Percentiles rank a stretch among this genome's conserved stretches.
Conservation (phyloP, 1,139 yeast genomes). For the Hyphopichia wangnamkhiaoensis region DNA sequence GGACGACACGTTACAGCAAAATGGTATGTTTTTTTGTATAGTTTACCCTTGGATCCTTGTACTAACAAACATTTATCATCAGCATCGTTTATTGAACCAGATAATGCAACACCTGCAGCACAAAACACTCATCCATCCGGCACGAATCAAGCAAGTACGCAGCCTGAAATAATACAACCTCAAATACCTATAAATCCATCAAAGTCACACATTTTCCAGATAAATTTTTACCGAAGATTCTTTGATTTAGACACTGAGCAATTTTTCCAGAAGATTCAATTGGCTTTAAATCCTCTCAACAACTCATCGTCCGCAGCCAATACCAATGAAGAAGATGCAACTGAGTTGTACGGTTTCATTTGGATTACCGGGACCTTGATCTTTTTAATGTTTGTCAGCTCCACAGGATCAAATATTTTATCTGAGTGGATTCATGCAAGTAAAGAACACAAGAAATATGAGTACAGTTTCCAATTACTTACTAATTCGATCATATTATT, state of each 20-base stretch:
- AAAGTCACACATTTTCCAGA: slow-evolving; percentile 51
- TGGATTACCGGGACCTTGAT: slow-evolving; percentile 85
- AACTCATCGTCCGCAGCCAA: slow-evolving; percentile 19
- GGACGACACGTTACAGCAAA: slow-evolving; percentile 18
- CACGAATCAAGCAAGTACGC: slow-evolving; percentile 8
- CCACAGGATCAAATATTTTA: slow-evolving; percentile 53
- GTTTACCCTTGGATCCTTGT: too few relatives aligned
- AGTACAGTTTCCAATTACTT: slow-evolving; percentile 62
- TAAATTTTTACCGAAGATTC: slow-evolving; percentile 56
- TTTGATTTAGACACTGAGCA: slow-evolving; percentile 67
- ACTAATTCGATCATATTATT: slow-evolving; percentile 66
- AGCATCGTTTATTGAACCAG: slow-evolving; percentile 7
- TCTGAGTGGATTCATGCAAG: slow-evolving; percentile 47
- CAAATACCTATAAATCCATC: slow-evolving; percentile 15
- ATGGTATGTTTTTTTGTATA: too few relatives aligned
- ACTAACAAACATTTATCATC: neutral
- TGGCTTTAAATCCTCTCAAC: slow-evolving; percentile 48
- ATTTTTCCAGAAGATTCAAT: slow-evolving; percentile 48
- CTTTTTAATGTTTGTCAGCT: slow-evolving; percentile 69
- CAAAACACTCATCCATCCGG: slow-evolving; percentile 1
- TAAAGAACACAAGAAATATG: slow-evolving; percentile 44
- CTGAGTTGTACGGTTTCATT: slow-evolving; percentile 78
- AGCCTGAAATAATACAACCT: slow-evolving; percentile 20
- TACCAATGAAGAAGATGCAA: slow-evolving; percentile 28
- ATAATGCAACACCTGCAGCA: slow-evolving; percentile 7